Evolutionary conservation across 2,329 filamentous ascomycete genomes (phyloP).

Genomic region (Graphilbum sp.): DNA sequence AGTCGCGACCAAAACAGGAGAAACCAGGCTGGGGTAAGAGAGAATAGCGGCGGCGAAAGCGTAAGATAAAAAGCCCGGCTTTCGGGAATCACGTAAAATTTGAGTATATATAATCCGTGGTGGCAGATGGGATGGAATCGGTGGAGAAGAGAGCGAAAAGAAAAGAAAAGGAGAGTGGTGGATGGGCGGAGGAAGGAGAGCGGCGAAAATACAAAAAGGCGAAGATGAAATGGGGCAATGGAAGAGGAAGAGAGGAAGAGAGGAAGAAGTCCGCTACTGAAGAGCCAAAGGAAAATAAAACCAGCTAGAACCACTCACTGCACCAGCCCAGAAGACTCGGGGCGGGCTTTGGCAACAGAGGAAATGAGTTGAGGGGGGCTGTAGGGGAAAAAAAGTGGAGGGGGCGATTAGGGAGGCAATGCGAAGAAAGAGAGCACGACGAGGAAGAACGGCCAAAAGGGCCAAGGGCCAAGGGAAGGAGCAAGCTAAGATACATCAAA

Average conservation of each 20-base stretch:
- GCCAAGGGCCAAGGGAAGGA: background rate
- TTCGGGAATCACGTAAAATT: too few relatives aligned
- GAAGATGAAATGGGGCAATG: background rate
- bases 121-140: background rate
- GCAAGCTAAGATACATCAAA: background rate
- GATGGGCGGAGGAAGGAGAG: background rate
- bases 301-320: background rate
- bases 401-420: background rate
- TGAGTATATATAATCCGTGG: too few relatives aligned
- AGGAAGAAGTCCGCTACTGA: background rate
- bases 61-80: too few relatives aligned
- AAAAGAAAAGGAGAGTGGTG: background rate
- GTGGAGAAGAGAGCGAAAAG: background rate
- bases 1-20: conserved; percentile 1
- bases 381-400: background rate
- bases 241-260: background rate
- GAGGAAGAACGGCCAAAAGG: background rate
- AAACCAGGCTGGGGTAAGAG: too few relatives aligned
- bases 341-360: background rate
- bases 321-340: background rate
- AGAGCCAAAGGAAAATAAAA: background rate
- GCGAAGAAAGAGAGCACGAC: background rate
- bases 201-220: background rate
- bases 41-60: too few relatives aligned
- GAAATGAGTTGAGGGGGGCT: background rate